Base-by-base conservation (phyloP, 164 flowering plant genomes). In the Protea cynaroides region DNA sequence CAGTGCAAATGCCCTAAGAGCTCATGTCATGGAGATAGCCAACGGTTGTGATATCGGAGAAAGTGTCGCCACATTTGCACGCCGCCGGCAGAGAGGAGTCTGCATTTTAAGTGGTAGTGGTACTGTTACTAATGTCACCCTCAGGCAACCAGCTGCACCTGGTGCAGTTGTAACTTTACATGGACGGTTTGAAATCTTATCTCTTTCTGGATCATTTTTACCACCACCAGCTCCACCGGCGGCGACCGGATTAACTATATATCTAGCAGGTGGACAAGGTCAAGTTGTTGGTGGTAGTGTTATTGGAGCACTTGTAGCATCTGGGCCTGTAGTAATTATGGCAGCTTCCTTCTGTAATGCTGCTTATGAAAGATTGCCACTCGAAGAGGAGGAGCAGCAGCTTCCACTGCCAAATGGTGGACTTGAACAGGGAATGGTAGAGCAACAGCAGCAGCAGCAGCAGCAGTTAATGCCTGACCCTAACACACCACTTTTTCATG, bases 191-290 rank as follows among this genome's bases (percentile, higher is more conserved):
- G 98, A 92, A 67, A 89, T 92, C 55, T 64, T 92, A 3, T 92
- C 98, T 0, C 84, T 92, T 14, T 84, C 94, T 0, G 96, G 98
- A 0, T 86, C 96, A 0, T 87, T 87, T 66, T 66, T 92, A 19
- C 98, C 98, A 0, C 94, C 96, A 0, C 96, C 96, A 0, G 98
- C 96, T 0, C 98, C 98, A 0, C 88, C 94, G 0, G 88, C 92
- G 0, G 96, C 96, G 0, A 87, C 94, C 0, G 86, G 89, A 8
- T 51, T 92, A 58, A 89, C 93, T 1, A 81, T 89, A 2, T 89
- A 92, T 60, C 44, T 92, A 17, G 92, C 97, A 0, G 96, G 97
- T 1, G 94, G 96, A 5, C 96, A 89, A 63, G 97, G 96, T 0
- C 97, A 89, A 65, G 94, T 92, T 8, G 86, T 92, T 8, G 97